Percentiles rank a stretch among this genome's conserved stretches.
Evolutionary conservation across 2,329 filamentous ascomycete species (phyloP).

Genomic region (Allantophomopsis lycopodina): DNA sequence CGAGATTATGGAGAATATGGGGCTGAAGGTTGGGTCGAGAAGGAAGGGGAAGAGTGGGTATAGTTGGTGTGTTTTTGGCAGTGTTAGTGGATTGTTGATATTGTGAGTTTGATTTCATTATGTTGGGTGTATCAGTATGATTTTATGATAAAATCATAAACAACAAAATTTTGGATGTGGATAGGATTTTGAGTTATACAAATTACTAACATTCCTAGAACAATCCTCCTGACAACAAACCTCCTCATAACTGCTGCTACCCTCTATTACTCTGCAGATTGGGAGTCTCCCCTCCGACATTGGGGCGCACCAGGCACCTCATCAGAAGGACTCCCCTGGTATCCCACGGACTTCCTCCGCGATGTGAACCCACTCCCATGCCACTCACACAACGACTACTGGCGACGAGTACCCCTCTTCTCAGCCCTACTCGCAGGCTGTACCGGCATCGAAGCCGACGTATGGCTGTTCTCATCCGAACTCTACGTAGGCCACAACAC

Average conservation of each 20-base stretch:
- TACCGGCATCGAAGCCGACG: slow-evolving; percentile 53
- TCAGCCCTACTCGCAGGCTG: slow-evolving; percentile 46
- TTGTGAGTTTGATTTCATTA: neutral
- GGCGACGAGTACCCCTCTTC: slow-evolving; percentile 47
- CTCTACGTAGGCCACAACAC: slow-evolving; percentile 52
- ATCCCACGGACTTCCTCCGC: slow-evolving; percentile 35
- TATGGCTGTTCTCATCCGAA: slow-evolving; percentile 44
- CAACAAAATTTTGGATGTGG: too few species aligned
- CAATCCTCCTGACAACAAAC: slow-evolving; percentile 19
- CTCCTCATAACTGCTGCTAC: slow-evolving; percentile 17
- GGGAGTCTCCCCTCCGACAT: slow-evolving; percentile 16
- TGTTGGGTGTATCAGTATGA: too few species aligned
- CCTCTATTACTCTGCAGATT: slow-evolving; percentile 16
- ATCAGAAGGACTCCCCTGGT: slow-evolving; percentile 26
- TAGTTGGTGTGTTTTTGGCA: neutral
- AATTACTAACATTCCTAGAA: slow-evolving; percentile 11
- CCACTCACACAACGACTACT: slow-evolving; percentile 62
- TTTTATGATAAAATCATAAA: too few species aligned
- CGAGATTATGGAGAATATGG: neutral
- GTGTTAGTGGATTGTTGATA: neutral
- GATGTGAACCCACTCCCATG: slow-evolving; percentile 40
- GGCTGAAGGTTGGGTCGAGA: slow-evolving; percentile 2
- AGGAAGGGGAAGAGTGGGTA: neutral
- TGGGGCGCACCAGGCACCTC: slow-evolving; percentile 24
- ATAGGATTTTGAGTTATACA: too few species aligned